phyloP scores from a whole-genome alignment of 306 rosid genomes.

The Dryas alaskensis region DNA sequence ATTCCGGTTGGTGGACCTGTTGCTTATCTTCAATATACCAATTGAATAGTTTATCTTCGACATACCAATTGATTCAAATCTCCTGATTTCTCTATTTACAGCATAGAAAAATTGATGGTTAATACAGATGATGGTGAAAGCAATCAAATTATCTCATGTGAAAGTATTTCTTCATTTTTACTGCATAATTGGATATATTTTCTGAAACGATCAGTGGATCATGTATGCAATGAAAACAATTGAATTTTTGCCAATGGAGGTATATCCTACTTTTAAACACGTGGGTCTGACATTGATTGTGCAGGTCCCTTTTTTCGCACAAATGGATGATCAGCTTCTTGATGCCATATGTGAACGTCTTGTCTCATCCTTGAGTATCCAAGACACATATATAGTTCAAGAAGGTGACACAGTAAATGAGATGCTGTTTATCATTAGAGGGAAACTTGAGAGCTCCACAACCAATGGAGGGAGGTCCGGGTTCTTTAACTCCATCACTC shows the following conservation, averaged over 20 bases:
- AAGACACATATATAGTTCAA: conserved; percentile 65
- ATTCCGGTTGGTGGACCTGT: not conserved
- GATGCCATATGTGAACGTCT: conserved; percentile 92
- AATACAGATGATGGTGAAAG: not conserved
- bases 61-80: not conserved
- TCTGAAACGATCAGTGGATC: not conserved
- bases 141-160: too few relatives aligned
- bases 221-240: not conserved
- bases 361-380: conserved; percentile 66
- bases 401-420: conserved; percentile 81
- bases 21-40: too few relatives aligned
- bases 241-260: not conserved
- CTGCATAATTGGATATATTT: not conserved
- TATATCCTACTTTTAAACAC: not conserved
- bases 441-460: conserved; percentile 85
- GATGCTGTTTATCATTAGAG: conserved; percentile 85
- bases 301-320: conserved; percentile 91
- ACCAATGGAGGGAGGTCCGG: conserved; percentile 82
- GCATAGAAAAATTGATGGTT: not conserved
- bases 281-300: conserved; percentile 18
- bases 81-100: not conserved
- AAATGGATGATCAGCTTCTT: conserved; percentile 93
- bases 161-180: too few relatives aligned
- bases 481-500: conserved; percentile 75
- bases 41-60: too few relatives aligned